phyloP scores from a whole-genome alignment of 371 early-diverging fungal genomes.

The Mucor lusitanicus region DNA sequence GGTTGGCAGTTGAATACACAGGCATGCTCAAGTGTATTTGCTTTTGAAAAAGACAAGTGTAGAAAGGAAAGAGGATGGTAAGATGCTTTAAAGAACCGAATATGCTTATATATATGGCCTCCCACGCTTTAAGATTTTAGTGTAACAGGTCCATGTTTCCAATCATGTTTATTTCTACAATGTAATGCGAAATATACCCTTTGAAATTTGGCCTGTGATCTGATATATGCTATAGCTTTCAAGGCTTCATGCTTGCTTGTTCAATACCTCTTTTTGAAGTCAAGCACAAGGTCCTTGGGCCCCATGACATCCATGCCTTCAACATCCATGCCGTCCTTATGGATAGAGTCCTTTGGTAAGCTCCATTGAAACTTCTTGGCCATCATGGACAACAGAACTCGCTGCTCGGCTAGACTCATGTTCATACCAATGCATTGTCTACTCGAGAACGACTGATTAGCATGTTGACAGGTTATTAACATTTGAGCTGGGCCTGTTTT shows the following conservation, averaged over 20 bases:
- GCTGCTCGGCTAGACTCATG: conserved; percentile 57
- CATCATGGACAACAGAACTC: conserved; percentile 51
- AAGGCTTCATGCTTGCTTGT: neutral
- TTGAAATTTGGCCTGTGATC: neutral
- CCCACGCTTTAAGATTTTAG: conserved; percentile 4
- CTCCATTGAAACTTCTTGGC: conserved; percentile 32
- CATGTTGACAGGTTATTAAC: neutral
- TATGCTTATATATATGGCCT: neutral
- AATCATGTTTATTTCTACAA: neutral
- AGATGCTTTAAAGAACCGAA: neutral
- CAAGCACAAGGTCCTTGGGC: neutral
- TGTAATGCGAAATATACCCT: neutral
- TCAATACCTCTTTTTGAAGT: conserved; percentile 5
- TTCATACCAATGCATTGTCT: conserved; percentile 62
- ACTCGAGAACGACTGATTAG: neutral
- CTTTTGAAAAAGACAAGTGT: neutral
- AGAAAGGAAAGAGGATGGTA: neutral
- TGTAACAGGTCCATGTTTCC: neutral
- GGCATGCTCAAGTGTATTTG: conserved; percentile 10
- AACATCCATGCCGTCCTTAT: neutral
- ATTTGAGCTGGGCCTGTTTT: neutral
- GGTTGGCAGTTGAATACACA: conserved; percentile 1
- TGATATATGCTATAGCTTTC: neutral
- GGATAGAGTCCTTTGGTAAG: conserved; percentile 12
- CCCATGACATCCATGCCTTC: neutral